phyloP scores from a whole-genome alignment of 2,329 filamentous ascomycete species.

The Pestalotiopsis sp. region DNA sequence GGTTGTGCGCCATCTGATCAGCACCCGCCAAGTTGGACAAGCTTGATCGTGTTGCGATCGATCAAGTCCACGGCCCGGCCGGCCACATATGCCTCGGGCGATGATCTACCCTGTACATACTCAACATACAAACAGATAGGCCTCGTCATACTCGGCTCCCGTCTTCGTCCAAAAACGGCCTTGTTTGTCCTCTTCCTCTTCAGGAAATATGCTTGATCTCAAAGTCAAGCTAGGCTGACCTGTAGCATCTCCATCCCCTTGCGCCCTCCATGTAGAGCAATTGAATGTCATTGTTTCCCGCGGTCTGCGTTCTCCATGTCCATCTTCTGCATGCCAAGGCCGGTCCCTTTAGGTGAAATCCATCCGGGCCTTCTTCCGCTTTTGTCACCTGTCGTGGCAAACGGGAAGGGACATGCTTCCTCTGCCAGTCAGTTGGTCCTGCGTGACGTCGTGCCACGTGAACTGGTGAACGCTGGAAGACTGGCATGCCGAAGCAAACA shows the following conservation, averaged over 20 bases:
- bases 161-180: background rate
- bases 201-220: background rate
- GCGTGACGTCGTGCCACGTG: background rate
- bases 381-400: background rate
- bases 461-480: background rate
- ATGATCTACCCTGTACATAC: background rate
- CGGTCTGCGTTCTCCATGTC: background rate
- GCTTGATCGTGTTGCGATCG: background rate
- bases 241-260: background rate
- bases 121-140: background rate
- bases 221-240: background rate
- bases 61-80: background rate
- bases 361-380: background rate
- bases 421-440: background rate
- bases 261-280: background rate
- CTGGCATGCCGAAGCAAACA: background rate
- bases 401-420: background rate
- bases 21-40: background rate
- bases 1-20: background rate
- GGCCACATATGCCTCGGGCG: background rate
- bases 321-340: background rate
- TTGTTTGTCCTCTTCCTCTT: background rate
- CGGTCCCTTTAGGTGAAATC: background rate
- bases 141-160: background rate
- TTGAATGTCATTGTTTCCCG: background rate